Conservation (phyloP, 2,329 filamentous ascomycete genomes). For the Escovopsis sp. region DNA sequence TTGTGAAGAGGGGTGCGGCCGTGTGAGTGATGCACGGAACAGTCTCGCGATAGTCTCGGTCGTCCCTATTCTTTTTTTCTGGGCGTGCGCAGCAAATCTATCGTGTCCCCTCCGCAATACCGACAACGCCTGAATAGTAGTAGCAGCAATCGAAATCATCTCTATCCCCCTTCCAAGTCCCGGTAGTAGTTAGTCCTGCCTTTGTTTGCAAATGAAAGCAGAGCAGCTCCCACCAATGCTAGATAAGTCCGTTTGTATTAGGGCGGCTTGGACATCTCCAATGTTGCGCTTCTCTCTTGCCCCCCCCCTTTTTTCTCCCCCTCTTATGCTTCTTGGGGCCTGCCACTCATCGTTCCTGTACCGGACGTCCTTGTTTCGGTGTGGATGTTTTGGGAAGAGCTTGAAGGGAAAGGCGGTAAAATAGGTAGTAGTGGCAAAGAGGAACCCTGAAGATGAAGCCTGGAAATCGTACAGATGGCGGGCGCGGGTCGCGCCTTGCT, state of each 20-base stretch:
- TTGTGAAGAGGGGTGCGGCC: too few species aligned
- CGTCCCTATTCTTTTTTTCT: neutral
- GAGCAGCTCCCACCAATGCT: neutral
- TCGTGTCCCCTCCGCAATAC: conserved; percentile 11
- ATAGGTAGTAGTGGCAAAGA: neutral
- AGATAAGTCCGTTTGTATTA: neutral
- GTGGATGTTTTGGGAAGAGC: conserved; percentile 1
- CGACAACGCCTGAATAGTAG: conserved; percentile 19
- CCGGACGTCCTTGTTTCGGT: neutral
- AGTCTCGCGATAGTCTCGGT: neutral
- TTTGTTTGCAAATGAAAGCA: neutral
- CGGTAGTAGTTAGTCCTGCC: conserved; percentile 4
- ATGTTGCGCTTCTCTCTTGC: neutral
- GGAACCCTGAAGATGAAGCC: neutral
- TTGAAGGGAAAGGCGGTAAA: neutral
- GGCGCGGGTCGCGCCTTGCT: neutral
- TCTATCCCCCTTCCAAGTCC: conserved; percentile 3
- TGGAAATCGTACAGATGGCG: neutral
- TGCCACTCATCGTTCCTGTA: too few species aligned
- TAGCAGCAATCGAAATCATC: conserved; percentile 6
- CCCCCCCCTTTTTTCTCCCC: neutral
- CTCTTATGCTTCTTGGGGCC: neutral
- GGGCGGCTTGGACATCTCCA: too few species aligned
- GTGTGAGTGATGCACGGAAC: conserved; percentile 2
- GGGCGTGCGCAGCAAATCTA: conserved; percentile 12